phyloP scores from a whole-genome alignment of 2,329 filamentous ascomycete genomes.

The Colletotrichum tamarilloi region DNA sequence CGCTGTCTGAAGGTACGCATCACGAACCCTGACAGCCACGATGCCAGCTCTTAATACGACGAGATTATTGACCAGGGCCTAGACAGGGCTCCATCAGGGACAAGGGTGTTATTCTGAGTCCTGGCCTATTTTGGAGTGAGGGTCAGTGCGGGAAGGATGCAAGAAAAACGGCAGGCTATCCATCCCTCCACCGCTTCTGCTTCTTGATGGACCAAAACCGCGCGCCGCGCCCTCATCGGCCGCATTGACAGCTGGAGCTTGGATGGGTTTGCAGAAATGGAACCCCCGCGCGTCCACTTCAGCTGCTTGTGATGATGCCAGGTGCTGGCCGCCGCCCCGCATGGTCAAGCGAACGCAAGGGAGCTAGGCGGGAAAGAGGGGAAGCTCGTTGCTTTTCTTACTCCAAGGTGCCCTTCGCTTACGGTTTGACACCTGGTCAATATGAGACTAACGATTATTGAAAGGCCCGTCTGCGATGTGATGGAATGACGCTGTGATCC shows the following conservation, averaged over 20 bases:
- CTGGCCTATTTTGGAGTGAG: slow-evolving; percentile 1
- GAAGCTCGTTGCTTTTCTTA: background rate
- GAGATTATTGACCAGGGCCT: slow-evolving; percentile 17
- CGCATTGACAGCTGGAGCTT: slow-evolving; percentile 26
- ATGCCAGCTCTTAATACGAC: slow-evolving; percentile 14
- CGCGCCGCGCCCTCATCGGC: background rate
- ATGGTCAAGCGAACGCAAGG: background rate
- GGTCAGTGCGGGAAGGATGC: slow-evolving; percentile 9
- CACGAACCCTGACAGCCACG: slow-evolving; percentile 14
- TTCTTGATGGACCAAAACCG: background rate
- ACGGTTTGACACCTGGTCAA: background rate
- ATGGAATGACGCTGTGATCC: background rate
- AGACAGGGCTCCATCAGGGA: background rate
- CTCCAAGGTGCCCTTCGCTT: background rate
- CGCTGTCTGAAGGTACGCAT: background rate
- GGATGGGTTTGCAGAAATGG: background rate
- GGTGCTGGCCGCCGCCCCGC: background rate
- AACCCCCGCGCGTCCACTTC: slow-evolving; percentile 17
- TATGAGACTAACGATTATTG: background rate
- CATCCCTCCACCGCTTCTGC: background rate
- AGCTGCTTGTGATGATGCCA: background rate
- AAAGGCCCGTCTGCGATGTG: background rate
- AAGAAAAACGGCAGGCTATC: background rate
- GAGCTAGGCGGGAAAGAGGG: background rate
- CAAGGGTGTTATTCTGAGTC: background rate